phyloP scores from a whole-genome alignment of 306 rosid species.

The Vachellia collinsii region DNA sequence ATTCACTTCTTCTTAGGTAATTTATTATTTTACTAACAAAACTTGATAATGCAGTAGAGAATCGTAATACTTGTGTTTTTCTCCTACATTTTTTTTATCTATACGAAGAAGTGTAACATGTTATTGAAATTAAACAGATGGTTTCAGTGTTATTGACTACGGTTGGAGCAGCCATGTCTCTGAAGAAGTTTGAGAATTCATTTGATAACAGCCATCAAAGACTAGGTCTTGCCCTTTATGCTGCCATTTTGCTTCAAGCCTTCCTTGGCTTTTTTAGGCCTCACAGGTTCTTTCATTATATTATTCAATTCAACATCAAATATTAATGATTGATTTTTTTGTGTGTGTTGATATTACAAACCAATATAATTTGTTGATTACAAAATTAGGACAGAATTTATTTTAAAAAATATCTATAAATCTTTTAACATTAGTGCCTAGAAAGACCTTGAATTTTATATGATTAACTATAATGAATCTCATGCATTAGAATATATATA shows the following conservation, averaged over 20 bases:
- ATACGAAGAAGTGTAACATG: constrained; percentile 17
- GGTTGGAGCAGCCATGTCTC: constrained; percentile 80
- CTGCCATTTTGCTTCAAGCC: constrained; percentile 69
- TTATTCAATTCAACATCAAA: background rate
- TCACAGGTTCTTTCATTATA: constrained; percentile 52
- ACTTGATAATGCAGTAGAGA: background rate
- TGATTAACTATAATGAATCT: too few relatives aligned
- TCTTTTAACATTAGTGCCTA: too few relatives aligned
- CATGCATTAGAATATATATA: too few relatives aligned
- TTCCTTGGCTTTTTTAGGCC: constrained; percentile 88
- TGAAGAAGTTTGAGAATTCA: constrained; percentile 84
- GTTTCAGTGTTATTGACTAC: constrained; percentile 71
- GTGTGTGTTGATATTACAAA: too few relatives aligned
- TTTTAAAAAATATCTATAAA: too few relatives aligned
- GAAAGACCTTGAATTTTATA: too few relatives aligned
- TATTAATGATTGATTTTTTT: background rate
- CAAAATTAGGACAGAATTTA: too few relatives aligned
- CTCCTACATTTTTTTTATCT: background rate
- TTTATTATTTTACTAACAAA: background rate
- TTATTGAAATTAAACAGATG: constrained; percentile 48
- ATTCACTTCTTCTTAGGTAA: background rate
- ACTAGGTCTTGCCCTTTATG: constrained; percentile 86
- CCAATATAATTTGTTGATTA: too few relatives aligned
- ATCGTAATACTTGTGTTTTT: background rate
- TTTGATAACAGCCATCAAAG: constrained; percentile 90